Conservation (phyloP, 768 basidiomycete species). For the Boletus rubescentipes region DNA sequence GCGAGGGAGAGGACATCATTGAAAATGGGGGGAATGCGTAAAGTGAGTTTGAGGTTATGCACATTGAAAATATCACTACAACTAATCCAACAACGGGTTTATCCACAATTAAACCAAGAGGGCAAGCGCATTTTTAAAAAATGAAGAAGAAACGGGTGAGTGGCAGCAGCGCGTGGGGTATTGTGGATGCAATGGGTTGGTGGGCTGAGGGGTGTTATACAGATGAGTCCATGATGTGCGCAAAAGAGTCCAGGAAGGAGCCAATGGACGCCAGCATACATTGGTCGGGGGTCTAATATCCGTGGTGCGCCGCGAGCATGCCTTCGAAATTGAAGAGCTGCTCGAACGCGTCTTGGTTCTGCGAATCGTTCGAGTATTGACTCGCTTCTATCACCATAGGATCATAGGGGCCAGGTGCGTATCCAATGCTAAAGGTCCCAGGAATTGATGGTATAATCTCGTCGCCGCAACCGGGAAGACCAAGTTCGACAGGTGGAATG, state of each 20-base stretch:
- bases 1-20: conserved; percentile 7
- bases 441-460: conserved; percentile 14
- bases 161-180: conserved; percentile 32
- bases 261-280: conserved; percentile 39
- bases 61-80: conserved; percentile 35
- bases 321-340: conserved; percentile 37
- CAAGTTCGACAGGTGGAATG: conserved; percentile 66
- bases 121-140: conserved; percentile 18
- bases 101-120: conserved; percentile 36
- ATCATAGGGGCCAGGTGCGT: conserved; percentile 26
- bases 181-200: conserved; percentile 27
- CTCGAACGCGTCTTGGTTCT: conserved; percentile 37
- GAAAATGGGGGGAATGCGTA: conserved; percentile 12
- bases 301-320: conserved; percentile 34
- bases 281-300: conserved; percentile 33
- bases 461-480: conserved; percentile 46
- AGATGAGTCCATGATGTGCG: conserved; percentile 29
- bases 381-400: conserved; percentile 29
- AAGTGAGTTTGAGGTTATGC: conserved; percentile 29
- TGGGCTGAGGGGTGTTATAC: conserved; percentile 28
- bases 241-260: conserved; percentile 26
- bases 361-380: conserved; percentile 30
- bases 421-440: conserved; percentile 21
- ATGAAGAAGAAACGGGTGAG: conserved; percentile 15
- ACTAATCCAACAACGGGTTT: conserved; percentile 37